Evolutionary conservation across 2,329 filamentous ascomycete species (phyloP).

Genomic region (Fusarium agapanthi): DNA sequence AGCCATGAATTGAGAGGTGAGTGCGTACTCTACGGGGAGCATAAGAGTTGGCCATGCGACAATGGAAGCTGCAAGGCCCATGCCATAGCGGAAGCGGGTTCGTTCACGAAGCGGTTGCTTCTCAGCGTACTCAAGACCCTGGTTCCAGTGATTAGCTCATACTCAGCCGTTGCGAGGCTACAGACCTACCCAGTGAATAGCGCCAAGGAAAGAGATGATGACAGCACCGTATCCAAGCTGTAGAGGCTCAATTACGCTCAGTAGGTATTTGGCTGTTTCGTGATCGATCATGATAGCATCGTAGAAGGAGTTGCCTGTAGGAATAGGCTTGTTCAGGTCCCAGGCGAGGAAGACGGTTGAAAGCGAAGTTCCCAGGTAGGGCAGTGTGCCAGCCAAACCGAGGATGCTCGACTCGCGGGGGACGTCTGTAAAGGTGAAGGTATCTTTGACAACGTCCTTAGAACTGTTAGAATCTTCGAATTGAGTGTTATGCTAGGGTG

Average conservation of each 20-base stretch:
- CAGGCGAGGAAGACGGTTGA: conserved; percentile 84
- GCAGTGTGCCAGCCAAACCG: conserved; percentile 80
- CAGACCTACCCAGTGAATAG: conserved; percentile 78
- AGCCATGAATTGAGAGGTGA: conserved; percentile 85
- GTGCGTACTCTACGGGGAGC: conserved; percentile 82
- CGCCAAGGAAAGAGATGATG: conserved; percentile 92
- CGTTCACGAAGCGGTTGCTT: conserved; percentile 67
- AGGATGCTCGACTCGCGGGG: conserved; percentile 74
- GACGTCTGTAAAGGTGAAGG: conserved; percentile 70
- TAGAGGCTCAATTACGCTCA: conserved; percentile 82
- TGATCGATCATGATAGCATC: conserved; percentile 68
- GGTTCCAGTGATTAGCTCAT: background rate
- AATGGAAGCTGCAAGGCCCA: conserved; percentile 80
- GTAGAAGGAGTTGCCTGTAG: conserved; percentile 65
- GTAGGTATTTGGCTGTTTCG: conserved; percentile 74
- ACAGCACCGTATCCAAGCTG: conserved; percentile 93
- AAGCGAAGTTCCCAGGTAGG: conserved; percentile 85
- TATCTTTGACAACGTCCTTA: conserved; percentile 72
- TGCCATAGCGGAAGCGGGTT: conserved; percentile 82
- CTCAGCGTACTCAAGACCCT: conserved; percentile 82
- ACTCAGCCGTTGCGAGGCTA: background rate
- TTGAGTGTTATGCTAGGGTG: rapidly evolving
- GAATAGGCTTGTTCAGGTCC: conserved; percentile 76
- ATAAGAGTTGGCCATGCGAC: conserved; percentile 91
- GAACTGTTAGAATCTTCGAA: background rate